phyloP scores from a whole-genome alignment of 2,329 filamentous ascomycete genomes.

The Atkinsonella hypoxylon region DNA sequence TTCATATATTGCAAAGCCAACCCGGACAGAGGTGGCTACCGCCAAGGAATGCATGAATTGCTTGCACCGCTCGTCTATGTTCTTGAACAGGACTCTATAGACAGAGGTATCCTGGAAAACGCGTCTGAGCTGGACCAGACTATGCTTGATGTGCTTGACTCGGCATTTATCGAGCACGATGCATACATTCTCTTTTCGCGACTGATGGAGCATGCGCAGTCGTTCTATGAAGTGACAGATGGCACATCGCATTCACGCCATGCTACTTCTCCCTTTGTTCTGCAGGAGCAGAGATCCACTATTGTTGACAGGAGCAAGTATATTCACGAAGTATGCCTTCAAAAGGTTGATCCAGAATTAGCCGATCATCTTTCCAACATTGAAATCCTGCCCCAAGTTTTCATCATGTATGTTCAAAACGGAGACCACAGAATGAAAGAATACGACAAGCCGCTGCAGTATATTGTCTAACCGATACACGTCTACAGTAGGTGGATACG shows the following conservation, averaged over 20 bases:
- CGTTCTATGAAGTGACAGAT: slow-evolving; percentile 64
- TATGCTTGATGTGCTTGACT: slow-evolving; percentile 58
- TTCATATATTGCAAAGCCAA: slow-evolving; percentile 95
- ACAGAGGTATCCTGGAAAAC: slow-evolving; percentile 27
- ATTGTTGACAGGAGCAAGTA: slow-evolving; percentile 79
- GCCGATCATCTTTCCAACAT: slow-evolving; percentile 68
- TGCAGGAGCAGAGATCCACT: slow-evolving; percentile 28
- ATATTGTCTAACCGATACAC: not conserved
- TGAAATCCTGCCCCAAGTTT: slow-evolving; percentile 92
- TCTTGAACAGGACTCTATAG: slow-evolving; percentile 68
- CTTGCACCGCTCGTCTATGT: slow-evolving; percentile 82
- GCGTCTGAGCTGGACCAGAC: slow-evolving; percentile 30
- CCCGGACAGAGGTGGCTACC: slow-evolving; percentile 72
- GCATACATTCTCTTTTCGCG: slow-evolving; percentile 74
- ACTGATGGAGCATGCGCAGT: slow-evolving; percentile 78
- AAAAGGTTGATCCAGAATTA: slow-evolving; percentile 71
- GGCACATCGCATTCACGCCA: slow-evolving; percentile 4
- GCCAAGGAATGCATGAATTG: slow-evolving; percentile 98
- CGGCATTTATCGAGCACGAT: slow-evolving; percentile 74
- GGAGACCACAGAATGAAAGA: not conserved
- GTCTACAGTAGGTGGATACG: slow-evolving; percentile 72
- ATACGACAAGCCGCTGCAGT: not conserved
- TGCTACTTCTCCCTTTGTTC: slow-evolving; percentile 12
- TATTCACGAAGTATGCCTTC: slow-evolving; percentile 74
- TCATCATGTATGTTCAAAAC: slow-evolving; percentile 58